Percentiles rank a stretch among this genome's conserved stretches.
Evolutionary conservation across 805 yeast species (phyloP).

Genomic region (Yamadazyma sp.): DNA sequence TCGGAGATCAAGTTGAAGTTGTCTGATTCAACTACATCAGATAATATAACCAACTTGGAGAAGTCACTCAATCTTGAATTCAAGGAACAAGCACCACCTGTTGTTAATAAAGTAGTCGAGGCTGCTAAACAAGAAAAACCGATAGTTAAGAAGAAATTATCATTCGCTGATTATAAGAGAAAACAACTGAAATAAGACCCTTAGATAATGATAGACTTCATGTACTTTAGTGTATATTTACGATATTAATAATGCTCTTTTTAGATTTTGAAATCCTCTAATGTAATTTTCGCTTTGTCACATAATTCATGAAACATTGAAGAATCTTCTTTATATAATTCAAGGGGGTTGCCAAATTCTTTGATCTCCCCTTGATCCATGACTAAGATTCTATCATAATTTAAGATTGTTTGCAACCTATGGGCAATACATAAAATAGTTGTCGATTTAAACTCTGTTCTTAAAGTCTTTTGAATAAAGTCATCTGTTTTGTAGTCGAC

Average conservation of each 20-base stretch:
- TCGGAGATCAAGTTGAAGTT: slow-evolving; percentile 11
- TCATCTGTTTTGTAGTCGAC: slow-evolving; percentile 87
- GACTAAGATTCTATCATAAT: slow-evolving; percentile 75
- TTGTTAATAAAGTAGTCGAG: slow-evolving; percentile 6
- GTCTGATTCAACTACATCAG: slow-evolving; percentile 6
- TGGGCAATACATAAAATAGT: slow-evolving; percentile 89
- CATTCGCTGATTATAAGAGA: slow-evolving; percentile 74
- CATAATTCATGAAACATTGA: slow-evolving; percentile 71
- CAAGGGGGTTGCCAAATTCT: slow-evolving; percentile 74
- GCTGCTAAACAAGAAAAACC: slow-evolving; percentile 9
- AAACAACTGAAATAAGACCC: slow-evolving; percentile 37
- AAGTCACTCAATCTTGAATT: slow-evolving; percentile 4
- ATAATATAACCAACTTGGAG: slow-evolving; percentile 4
- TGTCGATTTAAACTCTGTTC: slow-evolving; percentile 60
- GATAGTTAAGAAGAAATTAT: slow-evolving; percentile 46
- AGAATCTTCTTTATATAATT: slow-evolving; percentile 45
- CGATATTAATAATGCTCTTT: neutral
- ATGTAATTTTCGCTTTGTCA: slow-evolving; percentile 43
- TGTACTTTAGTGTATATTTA: too few species aligned
- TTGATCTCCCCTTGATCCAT: slow-evolving; percentile 75
- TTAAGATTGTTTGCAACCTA: slow-evolving; percentile 68
- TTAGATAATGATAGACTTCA: too few species aligned
- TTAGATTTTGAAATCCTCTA: slow-evolving; percentile 30
- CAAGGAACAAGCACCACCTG: slow-evolving; percentile 3
- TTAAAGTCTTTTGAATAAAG: slow-evolving; percentile 68